These are phyloP conservation scores for Pythium brachiatum DNA, from an alignment of 352 stramenopile genomes.

Conservation along the genomic window DNA sequence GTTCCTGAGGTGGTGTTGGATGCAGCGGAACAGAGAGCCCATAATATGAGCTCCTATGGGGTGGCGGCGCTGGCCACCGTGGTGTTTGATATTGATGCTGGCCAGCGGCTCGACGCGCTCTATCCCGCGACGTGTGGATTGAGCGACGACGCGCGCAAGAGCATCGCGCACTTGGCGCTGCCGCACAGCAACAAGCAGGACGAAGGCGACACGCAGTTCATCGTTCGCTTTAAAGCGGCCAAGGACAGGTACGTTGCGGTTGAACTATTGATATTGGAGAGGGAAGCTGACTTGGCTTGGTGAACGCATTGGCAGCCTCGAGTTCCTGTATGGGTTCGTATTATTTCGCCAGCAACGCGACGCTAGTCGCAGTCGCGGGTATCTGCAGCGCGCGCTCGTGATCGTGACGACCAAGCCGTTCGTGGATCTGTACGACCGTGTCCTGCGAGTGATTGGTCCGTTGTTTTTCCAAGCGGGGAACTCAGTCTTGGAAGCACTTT, in stretches of 20 bases:
- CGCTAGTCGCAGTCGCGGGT: conserved; percentile 57
- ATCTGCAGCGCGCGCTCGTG: conserved; percentile 87
- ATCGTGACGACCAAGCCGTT: conserved; percentile 66
- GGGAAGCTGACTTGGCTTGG: not conserved
- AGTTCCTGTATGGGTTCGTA: conserved; percentile 79
- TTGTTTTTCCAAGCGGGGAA: conserved; percentile 78
- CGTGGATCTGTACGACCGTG: conserved; percentile 75
- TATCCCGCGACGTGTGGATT: conserved; percentile 46
- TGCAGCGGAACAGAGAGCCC: not conserved
- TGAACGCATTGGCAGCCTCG: conserved; percentile 16
- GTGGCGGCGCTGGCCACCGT: conserved; percentile 67
- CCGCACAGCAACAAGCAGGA: conserved; percentile 87
- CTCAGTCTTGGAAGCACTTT: conserved; percentile 64
- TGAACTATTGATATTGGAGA: not conserved
- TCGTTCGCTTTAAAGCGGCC: conserved; percentile 58
- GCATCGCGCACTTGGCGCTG: conserved; percentile 72
- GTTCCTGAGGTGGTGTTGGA: not conserved
- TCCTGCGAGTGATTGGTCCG: conserved; percentile 64
- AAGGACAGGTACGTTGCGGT: conserved; percentile 28
- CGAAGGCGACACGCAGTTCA: conserved; percentile 84
- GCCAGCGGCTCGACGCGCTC: conserved; percentile 67
- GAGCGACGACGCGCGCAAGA: conserved; percentile 52
- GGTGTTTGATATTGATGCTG: conserved; percentile 80
- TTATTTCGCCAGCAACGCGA: conserved; percentile 85
- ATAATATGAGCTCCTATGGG: conserved; percentile 29